Evolutionary conservation across 805 yeast species (phyloP), one percentile per base, ranked within the genome.

Genomic region (Vanderwaltozyma yarrowii): DNA sequence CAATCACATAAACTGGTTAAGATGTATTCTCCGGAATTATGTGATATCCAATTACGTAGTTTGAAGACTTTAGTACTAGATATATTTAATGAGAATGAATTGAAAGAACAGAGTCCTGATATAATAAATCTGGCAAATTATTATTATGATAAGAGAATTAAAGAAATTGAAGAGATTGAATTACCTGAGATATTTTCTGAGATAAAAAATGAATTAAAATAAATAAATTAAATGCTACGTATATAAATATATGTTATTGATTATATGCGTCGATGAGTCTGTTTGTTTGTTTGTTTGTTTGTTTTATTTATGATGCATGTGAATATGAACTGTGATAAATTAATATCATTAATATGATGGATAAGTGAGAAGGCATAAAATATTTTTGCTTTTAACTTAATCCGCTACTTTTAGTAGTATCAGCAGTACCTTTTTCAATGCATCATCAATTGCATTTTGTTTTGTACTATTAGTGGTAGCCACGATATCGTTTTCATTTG

Each of bases 371-470:
- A n/a, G n/a, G n/a, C n/a, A n/a, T n/a, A n/a, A n/a, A n/a, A n/a
- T n/a, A n/a, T n/a, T n/a, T n/a, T n/a, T n/a, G n/a, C n/a, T n/a
- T n/a, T n/a, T n/a, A n/a, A n/a, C n/a, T n/a, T n/a, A n/a, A n/a
- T 21, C 23, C 6, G 9, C 9, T 21, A 21, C 9, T 21, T 30
- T 17, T 9, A 30, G 6, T 7, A 30, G n/a, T 4, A n/a, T 7
- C 44, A 92, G 65, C 38, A 88, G 64, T 12, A 88, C 78, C 35
- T 92, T 67, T 59, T 86, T 86, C 39, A 81, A 59, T 0, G 83
- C 96, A 56, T 84, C 88, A 0, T 88, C 80, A 14, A 80, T 71
- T 1, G 95, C 92, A 50, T 83, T 92, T 48, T 84, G 82, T 54
- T 76, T 78, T 40, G 92, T 81, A 52, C 83, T 85, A 5, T 94